Base-by-base conservation (phyloP, 2,329 filamentous ascomycete species). In the Pseudocercospora fijiensis region DNA sequence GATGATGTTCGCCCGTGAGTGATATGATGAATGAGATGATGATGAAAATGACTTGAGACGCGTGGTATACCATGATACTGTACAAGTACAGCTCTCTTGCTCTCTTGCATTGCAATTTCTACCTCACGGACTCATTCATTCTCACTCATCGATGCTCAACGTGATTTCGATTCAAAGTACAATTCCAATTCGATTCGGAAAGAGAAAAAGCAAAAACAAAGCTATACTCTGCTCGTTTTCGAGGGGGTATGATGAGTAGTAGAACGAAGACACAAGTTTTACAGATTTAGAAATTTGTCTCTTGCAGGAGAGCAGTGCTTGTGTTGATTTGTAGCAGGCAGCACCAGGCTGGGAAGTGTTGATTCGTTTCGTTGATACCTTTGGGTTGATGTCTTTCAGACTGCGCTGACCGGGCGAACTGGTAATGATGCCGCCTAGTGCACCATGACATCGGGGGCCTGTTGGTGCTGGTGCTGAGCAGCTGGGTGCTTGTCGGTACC, bases 371-470 rank as follows among this genome's bases (percentile, higher is more conserved):
- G 22, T 13, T 13, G 20, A n/a, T 24, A 27, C 49, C 28, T 53
- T 10, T 24, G 13, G 16, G 24, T 24, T 4, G 16, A 26, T 53
- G 10, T 8, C 49, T 18, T 28, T 53, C 49, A 53, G 16, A 53
- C 49, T 4, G 26, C 49, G 16, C 22, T 53, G 49, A 56, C 53
- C 45, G 13, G 20, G 18, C 9, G 51, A 16, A 13, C 13, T 16
- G 49, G 37, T 22, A 47, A 53, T 62, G 61, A 24, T 63, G 60
- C 30, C 53, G 55, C 58, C 63, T 65, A 65, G 63, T 65, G 63
- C 56, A 65, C 63, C 63, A 65, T 65, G 53, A 65, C 61, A 57
- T 65, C 63, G 13, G 59, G 10, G 22, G 60, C 58, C 49, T 51
- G 59, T 8, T 65, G 63, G n/a, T 65, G 63, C 58, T 53, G 58